Evolutionary conservation across 2,329 filamentous ascomycete genomes (phyloP).

Genomic region (Penicillium sp.): DNA sequence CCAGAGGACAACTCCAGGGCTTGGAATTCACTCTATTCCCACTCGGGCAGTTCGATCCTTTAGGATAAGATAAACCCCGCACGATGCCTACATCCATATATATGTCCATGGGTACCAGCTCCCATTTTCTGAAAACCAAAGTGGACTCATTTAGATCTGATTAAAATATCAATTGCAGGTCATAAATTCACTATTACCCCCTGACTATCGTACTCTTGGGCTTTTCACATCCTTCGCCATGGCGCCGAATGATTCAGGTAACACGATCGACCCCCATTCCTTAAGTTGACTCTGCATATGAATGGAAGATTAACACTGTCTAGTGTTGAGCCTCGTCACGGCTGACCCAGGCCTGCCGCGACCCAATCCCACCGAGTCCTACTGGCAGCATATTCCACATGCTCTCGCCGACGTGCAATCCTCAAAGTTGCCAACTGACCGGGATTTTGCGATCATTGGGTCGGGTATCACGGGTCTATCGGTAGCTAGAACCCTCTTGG

Average conservation of each 20-base stretch:
- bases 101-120: background rate
- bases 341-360: constrained; percentile 37
- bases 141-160: too few relatives aligned
- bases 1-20: background rate
- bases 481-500: constrained; percentile 30
- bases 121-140: background rate
- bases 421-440: constrained; percentile 20
- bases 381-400: constrained; percentile 36
- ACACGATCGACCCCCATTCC: background rate
- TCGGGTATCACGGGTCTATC: constrained; percentile 37
- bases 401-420: constrained; percentile 30
- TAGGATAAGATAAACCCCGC: constrained; percentile 20
- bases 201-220: background rate
- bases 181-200: background rate
- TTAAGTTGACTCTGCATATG: background rate
- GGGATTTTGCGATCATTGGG: constrained; percentile 34
- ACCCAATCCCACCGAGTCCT: constrained; percentile 34
- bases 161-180: background rate
- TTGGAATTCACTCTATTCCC: background rate
- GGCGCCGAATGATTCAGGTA: constrained; percentile 1
- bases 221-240: background rate
- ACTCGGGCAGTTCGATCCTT: constrained; percentile 8
- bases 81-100: background rate
- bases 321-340: constrained; percentile 15
- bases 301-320: background rate